These are phyloP conservation scores for Xerocomellus chrysenteron DNA, from an alignment of 768 basidiomycete genomes.

Conservation along the genomic window DNA sequence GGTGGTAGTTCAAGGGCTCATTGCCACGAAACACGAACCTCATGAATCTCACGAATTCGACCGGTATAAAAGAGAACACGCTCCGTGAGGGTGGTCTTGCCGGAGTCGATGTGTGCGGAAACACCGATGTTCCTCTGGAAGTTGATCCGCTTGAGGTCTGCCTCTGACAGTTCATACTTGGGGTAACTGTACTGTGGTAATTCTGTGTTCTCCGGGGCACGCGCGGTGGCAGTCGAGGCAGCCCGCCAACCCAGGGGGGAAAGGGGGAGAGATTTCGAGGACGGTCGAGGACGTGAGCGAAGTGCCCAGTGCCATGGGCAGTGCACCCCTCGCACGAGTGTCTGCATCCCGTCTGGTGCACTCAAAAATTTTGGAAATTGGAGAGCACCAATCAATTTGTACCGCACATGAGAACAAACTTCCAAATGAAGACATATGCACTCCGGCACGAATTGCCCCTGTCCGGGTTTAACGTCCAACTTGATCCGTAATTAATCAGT, in stretches of 20 bases:
- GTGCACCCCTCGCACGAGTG: slow-evolving; percentile 25
- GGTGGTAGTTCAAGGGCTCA: not conserved
- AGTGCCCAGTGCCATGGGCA: slow-evolving; percentile 28
- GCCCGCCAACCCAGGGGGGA: slow-evolving; percentile 29
- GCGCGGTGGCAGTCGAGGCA: slow-evolving; percentile 45
- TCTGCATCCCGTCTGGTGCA: slow-evolving; percentile 22
- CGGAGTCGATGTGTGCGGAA: slow-evolving; percentile 93
- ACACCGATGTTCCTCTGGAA: slow-evolving; percentile 96
- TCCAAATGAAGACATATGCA: not conserved
- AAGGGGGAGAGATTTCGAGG: not conserved
- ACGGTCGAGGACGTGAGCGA: slow-evolving; percentile 12
- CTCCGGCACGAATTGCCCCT: too few relatives aligned
- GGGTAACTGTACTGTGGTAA: slow-evolving; percentile 29
- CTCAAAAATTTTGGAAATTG: slow-evolving; percentile 4
- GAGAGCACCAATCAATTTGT: not conserved
- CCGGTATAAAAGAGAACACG: slow-evolving; percentile 96
- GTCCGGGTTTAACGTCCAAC: not conserved
- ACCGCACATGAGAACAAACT: slow-evolving; percentile 1
- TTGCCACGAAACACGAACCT: slow-evolving; percentile 52
- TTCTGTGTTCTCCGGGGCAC: not conserved
- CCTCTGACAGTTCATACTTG: slow-evolving; percentile 52
- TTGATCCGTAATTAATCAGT: not conserved
- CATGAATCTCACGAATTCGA: slow-evolving; percentile 92
- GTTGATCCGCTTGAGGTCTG: slow-evolving; percentile 62
- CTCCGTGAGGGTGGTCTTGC: slow-evolving; percentile 97